phyloP scores from a whole-genome alignment of 1,139 yeast genomes.

The Hansenula lynferdii region DNA sequence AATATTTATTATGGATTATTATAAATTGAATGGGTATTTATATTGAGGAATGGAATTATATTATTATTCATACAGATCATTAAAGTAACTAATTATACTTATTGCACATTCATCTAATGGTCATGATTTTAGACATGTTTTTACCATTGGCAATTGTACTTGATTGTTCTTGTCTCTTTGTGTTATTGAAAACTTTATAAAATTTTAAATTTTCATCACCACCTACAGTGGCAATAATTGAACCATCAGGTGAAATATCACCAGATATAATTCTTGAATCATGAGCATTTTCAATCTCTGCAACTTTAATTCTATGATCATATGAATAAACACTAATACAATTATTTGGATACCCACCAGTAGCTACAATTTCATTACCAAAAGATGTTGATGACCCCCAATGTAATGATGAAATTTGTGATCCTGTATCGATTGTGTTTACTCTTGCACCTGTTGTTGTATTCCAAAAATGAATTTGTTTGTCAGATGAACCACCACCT shows the following conservation, averaged over 20 bases:
- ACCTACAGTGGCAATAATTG: slow-evolving; percentile 90
- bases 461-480: slow-evolving; percentile 92
- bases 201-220: slow-evolving; percentile 96
- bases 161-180: slow-evolving; percentile 21
- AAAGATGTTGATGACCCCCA: slow-evolving; percentile 81
- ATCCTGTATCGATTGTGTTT: slow-evolving; percentile 85
- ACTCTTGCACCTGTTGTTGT: slow-evolving; percentile 85
- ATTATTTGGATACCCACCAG: slow-evolving; percentile 93
- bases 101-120: slow-evolving; percentile 31
- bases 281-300: slow-evolving; percentile 84
- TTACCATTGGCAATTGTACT: slow-evolving; percentile 27
- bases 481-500: slow-evolving; percentile 95
- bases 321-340: slow-evolving; percentile 80
- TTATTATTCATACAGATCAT: neutral
- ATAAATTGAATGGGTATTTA: neutral
- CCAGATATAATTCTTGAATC: slow-evolving; percentile 85
- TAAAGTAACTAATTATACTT: too few relatives aligned
- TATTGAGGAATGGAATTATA: too few relatives aligned
- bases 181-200: slow-evolving; percentile 80
- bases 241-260: slow-evolving; percentile 83
- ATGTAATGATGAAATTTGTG: slow-evolving; percentile 86
- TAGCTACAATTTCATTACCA: slow-evolving; percentile 83
- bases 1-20: neutral
- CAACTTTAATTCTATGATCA: slow-evolving; percentile 83
- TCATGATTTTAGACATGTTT: slow-evolving; percentile 34